Evolutionary conservation across 805 yeast genomes (phyloP).

Genomic region (Myxozyma neglecta): DNA sequence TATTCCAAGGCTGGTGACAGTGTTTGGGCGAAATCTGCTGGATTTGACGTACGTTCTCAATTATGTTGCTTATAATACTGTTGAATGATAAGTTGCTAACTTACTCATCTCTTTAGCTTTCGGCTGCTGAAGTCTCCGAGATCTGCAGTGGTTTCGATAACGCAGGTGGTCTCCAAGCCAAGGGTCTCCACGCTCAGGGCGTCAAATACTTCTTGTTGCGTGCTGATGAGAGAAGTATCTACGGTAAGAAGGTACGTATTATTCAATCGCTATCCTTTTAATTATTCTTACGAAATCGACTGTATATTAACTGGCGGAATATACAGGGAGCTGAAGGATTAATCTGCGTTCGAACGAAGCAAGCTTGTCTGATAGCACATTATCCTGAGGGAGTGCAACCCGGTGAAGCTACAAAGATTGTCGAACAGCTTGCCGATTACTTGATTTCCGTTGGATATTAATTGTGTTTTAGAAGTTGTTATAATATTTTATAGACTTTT

Average conservation of each 20-base stretch:
- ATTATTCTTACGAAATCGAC: background rate
- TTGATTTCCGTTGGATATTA: slow-evolving; percentile 84
- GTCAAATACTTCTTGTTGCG: slow-evolving; percentile 83
- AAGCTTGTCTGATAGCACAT: slow-evolving; percentile 90
- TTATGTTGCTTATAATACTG: background rate
- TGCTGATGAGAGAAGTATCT: slow-evolving; percentile 90
- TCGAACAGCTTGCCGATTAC: slow-evolving; percentile 94
- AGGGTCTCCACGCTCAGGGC: slow-evolving; percentile 81
- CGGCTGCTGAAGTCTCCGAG: slow-evolving; percentile 67
- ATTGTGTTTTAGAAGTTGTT: background rate
- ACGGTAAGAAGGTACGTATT: slow-evolving; percentile 64
- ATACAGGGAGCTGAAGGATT: slow-evolving; percentile 75
- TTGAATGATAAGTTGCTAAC: background rate
- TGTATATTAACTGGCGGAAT: background rate
- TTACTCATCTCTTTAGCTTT: slow-evolving; percentile 42
- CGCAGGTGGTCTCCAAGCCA: slow-evolving; percentile 74
- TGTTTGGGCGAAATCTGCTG: slow-evolving; percentile 84
- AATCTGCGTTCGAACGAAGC: slow-evolving; percentile 88
- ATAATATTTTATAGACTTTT: background rate
- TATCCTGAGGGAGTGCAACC: slow-evolving; percentile 89
- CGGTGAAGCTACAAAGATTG: slow-evolving; percentile 92
- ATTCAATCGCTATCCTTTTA: background rate
- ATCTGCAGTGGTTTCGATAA: slow-evolving; percentile 79
- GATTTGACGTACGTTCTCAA: slow-evolving; percentile 44
- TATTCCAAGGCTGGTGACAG: slow-evolving; percentile 94